phyloP scores from a whole-genome alignment of 2,329 filamentous ascomycete species.

The Xylaria multiplex region DNA sequence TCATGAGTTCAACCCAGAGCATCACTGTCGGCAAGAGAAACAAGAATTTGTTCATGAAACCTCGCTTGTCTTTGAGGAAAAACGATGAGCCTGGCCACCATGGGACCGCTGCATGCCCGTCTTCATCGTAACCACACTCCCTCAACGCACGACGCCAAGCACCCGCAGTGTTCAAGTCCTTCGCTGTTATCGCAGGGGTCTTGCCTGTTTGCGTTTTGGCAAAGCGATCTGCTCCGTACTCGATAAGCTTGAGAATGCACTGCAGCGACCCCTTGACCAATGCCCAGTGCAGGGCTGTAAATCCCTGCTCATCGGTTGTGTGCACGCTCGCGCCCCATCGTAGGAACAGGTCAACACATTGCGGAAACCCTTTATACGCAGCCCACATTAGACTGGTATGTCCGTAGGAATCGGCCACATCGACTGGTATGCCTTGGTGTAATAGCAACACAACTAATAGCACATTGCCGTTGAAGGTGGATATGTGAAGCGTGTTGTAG shows the following conservation, averaged over 20 bases:
- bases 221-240: slow-evolving; percentile 95
- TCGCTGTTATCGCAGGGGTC: slow-evolving; percentile 84
- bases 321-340: slow-evolving; percentile 96
- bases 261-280: slow-evolving; percentile 90
- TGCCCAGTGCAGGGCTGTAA: slow-evolving; percentile 96
- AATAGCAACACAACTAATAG: slow-evolving; percentile 88
- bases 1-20: slow-evolving; percentile 74
- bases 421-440: slow-evolving; percentile 94
- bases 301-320: slow-evolving; percentile 88
- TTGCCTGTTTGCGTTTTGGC: slow-evolving; percentile 90
- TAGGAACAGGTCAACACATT: slow-evolving; percentile 90
- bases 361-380: slow-evolving; percentile 94
- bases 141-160: slow-evolving; percentile 85
- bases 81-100: slow-evolving; percentile 78
- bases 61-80: slow-evolving; percentile 79
- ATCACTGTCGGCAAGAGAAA: slow-evolving; percentile 89
- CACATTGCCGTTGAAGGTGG: slow-evolving; percentile 96
- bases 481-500: slow-evolving; percentile 97
- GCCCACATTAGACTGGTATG: slow-evolving; percentile 99
- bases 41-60: slow-evolving; percentile 84
- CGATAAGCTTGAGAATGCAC: slow-evolving; percentile 92
- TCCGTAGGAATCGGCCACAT: slow-evolving; percentile 86
- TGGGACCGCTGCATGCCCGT: slow-evolving; percentile 75
- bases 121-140: slow-evolving; percentile 84
- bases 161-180: slow-evolving; percentile 85